phyloP scores from a whole-genome alignment of 108 stramenopile species.

The Seminavis robusta region DNA sequence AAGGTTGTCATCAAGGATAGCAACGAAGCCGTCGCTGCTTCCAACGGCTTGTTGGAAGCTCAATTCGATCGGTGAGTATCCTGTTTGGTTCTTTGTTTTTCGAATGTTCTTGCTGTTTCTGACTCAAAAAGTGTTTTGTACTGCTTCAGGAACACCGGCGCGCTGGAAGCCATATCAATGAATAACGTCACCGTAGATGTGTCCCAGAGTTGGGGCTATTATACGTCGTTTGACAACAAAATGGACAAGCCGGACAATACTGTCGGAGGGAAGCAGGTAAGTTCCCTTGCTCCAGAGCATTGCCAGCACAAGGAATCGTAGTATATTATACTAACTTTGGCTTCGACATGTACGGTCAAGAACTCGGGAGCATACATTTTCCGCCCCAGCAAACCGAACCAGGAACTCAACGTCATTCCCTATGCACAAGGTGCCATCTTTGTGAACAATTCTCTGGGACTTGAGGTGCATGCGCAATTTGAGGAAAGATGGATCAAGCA shows the following conservation, averaged over 20 bases:
- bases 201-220: conserved; percentile 66
- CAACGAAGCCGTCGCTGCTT: no score
- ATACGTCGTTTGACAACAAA: conserved; percentile 58
- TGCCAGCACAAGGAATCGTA: no score
- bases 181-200: conserved; percentile 21
- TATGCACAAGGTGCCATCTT: background rate
- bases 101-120: no score
- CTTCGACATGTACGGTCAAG: conserved; percentile 20
- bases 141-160: conserved; percentile 42
- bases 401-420: no score
- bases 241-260: conserved; percentile 28
- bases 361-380: conserved; percentile 97
- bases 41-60: no score
- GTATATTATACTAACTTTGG: no score
- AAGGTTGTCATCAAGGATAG: no score
- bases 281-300: no score
- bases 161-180: conserved; percentile 29
- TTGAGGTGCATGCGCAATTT: conserved; percentile 73
- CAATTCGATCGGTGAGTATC: no score
- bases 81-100: no score
- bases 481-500: conserved; percentile 88
- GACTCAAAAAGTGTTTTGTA: no score
- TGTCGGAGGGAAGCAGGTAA: no score
- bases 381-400: conserved; percentile 70
- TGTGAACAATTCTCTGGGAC: background rate